Conservation (phyloP, 148 eudicot species). For the Heliamphora exappendiculata region DNA sequence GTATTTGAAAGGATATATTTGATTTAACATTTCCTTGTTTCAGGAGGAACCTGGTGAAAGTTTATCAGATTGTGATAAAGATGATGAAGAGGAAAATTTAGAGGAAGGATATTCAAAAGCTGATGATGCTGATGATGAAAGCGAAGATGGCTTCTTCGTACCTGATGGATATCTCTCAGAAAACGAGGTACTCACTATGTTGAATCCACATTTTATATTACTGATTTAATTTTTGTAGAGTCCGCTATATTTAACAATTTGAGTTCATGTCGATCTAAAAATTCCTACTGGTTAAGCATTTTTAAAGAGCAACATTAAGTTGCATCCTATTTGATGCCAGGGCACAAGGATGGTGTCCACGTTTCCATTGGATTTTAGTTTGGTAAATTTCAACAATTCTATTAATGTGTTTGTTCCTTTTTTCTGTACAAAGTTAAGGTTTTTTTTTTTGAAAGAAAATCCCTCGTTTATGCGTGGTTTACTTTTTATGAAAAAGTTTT, state of each 20-base stretch:
- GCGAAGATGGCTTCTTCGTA: constrained; percentile 90
- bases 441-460: too few relatives aligned
- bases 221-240: too few relatives aligned
- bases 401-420: not conserved
- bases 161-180: constrained; percentile 99
- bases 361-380: not conserved
- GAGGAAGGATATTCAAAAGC: constrained; percentile 56
- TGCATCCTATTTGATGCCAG: not conserved
- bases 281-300: not conserved
- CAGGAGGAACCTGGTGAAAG: constrained; percentile 99
- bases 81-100: constrained; percentile 56
- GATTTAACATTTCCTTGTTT: constrained; percentile 12
- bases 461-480: not conserved
- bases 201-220: constrained; percentile 2
- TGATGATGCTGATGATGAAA: constrained; percentile 75
- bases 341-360: not conserved
- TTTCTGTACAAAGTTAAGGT: not conserved
- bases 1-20: constrained; percentile 1
- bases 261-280: not conserved
- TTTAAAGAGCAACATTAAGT: not conserved
- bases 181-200: constrained; percentile 53
- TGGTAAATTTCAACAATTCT: not conserved
- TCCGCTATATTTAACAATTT: not conserved
- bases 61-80: constrained; percentile 92
- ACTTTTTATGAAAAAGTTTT: too few relatives aligned